These are phyloP conservation scores for Cladorrhinum sp. DNA, from an alignment of 2,329 filamentous ascomycete species.

Conservation along the genomic window DNA sequence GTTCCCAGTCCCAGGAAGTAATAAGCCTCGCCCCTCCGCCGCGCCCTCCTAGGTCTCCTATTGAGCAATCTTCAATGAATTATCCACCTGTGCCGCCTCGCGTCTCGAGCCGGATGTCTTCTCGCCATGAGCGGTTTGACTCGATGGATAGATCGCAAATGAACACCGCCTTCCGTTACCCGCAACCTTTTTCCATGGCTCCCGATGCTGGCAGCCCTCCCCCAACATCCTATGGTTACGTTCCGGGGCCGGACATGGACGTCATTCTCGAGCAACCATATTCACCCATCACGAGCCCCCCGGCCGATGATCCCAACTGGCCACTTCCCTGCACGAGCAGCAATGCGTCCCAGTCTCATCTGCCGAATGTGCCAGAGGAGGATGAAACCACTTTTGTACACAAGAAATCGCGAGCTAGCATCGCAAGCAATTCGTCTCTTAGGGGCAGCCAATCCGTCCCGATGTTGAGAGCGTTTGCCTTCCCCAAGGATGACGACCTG, in stretches of 20 bases:
- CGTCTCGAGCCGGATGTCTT: slow-evolving; percentile 52
- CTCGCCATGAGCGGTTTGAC: slow-evolving; percentile 44
- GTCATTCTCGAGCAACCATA: slow-evolving; percentile 28
- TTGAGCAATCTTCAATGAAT: slow-evolving; percentile 31
- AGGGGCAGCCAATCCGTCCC: slow-evolving; percentile 56
- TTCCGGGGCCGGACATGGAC: slow-evolving; percentile 28
- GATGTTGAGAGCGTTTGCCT: slow-evolving; percentile 45
- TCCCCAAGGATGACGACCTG: slow-evolving; percentile 30
- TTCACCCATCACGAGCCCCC: slow-evolving; percentile 42
- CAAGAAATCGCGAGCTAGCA: slow-evolving; percentile 42
- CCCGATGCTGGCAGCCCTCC: slow-evolving; percentile 27
- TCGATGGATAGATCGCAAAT: slow-evolving; percentile 45
- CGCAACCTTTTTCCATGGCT: slow-evolving; percentile 39
- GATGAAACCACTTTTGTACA: slow-evolving; percentile 48
- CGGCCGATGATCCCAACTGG: slow-evolving; percentile 42
- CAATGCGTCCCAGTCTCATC: slow-evolving; percentile 40
- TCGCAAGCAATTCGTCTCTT: slow-evolving; percentile 51
- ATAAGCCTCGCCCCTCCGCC: slow-evolving; percentile 44
- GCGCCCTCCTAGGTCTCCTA: slow-evolving; percentile 49
- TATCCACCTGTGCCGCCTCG: slow-evolving; percentile 48
- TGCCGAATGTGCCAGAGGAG: slow-evolving; percentile 62
- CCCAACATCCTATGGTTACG: slow-evolving; percentile 30
- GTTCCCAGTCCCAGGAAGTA: slow-evolving; percentile 49
- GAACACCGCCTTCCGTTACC: slow-evolving; percentile 44
- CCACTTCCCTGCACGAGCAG: slow-evolving; percentile 40